A percentile compares a stretch with the other conserved stretches of the same genome.
These are phyloP conservation scores for Smallanthus sonchifolius DNA, from an alignment of 129 eudicot species.

Conservation along the genomic window DNA sequence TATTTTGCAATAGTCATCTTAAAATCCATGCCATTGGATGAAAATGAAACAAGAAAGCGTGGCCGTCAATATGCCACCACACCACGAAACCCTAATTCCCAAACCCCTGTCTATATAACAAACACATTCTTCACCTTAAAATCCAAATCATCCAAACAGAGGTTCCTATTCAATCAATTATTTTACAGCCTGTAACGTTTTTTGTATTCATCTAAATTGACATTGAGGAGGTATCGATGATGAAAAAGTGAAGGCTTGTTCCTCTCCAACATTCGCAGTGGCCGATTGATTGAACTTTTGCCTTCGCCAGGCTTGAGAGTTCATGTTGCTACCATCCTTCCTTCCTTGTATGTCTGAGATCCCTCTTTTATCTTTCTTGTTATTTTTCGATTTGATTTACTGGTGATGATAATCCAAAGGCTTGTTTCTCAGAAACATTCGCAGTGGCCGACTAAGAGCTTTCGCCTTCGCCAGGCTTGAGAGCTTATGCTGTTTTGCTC, in stretches of 20 bases:
- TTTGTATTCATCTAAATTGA: neutral
- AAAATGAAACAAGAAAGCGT: neutral
- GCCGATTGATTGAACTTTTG: slow-evolving; percentile 54
- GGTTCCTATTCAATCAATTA: neutral
- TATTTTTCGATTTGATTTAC: neutral
- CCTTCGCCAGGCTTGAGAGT: slow-evolving; percentile 46
- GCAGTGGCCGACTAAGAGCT: slow-evolving; percentile 42
- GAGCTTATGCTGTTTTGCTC: slow-evolving; percentile 27
- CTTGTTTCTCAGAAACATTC: slow-evolving; percentile 40
- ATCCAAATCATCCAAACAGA: neutral
- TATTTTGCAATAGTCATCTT: no score
- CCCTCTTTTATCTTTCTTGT: neutral
- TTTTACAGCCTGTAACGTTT: neutral
- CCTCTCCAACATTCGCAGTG: slow-evolving; percentile 62
- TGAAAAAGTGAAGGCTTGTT: slow-evolving; percentile 51
- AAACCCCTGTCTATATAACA: slow-evolving; percentile 2
- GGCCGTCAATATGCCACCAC: slow-evolving; percentile 5
- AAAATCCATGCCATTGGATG: no score
- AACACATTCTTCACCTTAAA: neutral
- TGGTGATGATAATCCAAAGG: slow-evolving; percentile 29
- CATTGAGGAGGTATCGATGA: slow-evolving; percentile 18
- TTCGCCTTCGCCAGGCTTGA: slow-evolving; percentile 51
- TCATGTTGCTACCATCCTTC: slow-evolving; percentile 33
- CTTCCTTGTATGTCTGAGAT: slow-evolving; percentile 41
- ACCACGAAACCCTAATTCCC: slow-evolving; percentile 21